Evolutionary conservation across 345 rosid genomes (phyloP), one percentile per base, ranked within the genome.

Genomic region (Corchorus capsularis): DNA sequence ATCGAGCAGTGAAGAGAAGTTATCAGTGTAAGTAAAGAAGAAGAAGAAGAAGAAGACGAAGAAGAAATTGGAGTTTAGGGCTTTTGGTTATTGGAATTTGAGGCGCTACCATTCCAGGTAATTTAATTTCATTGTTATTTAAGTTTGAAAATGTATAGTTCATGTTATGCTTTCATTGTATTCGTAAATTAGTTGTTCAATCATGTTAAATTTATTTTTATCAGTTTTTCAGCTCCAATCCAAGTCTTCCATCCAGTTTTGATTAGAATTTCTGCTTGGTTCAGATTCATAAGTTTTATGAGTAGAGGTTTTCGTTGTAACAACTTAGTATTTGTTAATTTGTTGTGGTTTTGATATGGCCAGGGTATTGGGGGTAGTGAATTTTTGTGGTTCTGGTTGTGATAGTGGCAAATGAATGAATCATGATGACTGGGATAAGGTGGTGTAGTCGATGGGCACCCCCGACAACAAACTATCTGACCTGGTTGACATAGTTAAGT

Each of bases 401-500:
- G 80, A 22, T 59, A 76, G 77, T 77, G 85, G 85, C 89, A 84
- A 83, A 91, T 94, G 97, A 87, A 78, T 84, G 78, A 82, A 35
- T 81, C 85, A 76, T 61, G 74, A 94, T 89, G 97, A 89, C 79
- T 80, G 84, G 84, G 83, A 78, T 79, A 37, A 82, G 81, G 79
- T 68, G 87, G 91, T 86, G 86, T 74, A 73, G 88, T 90, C 81
- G 77, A 95, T 95, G 98, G 94, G 90, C 83, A 82, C 90, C 82
- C 89, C 92, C 69, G 90, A 87, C 89, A 81, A 86, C 85, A 89
- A 84, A 79, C 90, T 84, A 45, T 84, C 93, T 50, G 93, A 91
- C 77, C 80, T 93, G 74, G 88, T 90, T 82, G 92, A 93, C 63
- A 19, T 83, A 71, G 88, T 91, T 79, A 93, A 82, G 79, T 91